Evolutionary conservation across 2,329 filamentous ascomycete species (phyloP).

Genomic region (Tolypocladium amazonense): DNA sequence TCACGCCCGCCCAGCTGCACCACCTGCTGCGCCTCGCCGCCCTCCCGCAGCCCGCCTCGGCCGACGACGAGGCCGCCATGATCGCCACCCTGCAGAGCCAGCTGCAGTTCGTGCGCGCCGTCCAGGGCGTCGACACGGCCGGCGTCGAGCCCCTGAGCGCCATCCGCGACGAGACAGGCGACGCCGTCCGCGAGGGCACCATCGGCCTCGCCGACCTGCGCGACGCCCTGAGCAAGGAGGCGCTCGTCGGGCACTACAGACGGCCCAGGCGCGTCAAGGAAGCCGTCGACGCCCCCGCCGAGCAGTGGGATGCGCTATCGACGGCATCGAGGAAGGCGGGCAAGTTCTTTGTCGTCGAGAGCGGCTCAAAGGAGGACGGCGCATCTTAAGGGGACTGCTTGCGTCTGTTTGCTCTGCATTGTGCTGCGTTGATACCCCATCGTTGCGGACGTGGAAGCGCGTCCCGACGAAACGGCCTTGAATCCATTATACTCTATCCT

Average conservation of each 20-base stretch:
- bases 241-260: conserved; percentile 43
- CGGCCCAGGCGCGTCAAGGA: conserved; percentile 29
- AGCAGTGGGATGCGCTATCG: conserved; percentile 62
- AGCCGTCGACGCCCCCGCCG: conserved; percentile 32
- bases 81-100: conserved; percentile 68
- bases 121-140: conserved; percentile 68
- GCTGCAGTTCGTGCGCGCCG: conserved; percentile 79
- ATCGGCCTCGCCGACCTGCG: conserved; percentile 48
- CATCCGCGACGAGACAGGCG: conserved; percentile 70
- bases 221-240: conserved; percentile 49
- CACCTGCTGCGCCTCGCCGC: conserved; percentile 86
- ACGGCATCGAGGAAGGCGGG: conserved; percentile 57
- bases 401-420: background rate
- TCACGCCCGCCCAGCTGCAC: conserved; percentile 59
- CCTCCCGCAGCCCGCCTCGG: conserved; percentile 58
- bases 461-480: background rate
- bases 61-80: conserved; percentile 58
- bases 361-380: conserved; percentile 21
- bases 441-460: background rate
- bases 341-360: conserved; percentile 69
- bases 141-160: conserved; percentile 64
- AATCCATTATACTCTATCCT: background rate
- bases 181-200: conserved; percentile 47
- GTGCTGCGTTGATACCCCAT: conserved; percentile 2
- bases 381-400: background rate